Evolutionary conservation across 2,329 filamentous ascomycete genomes (phyloP), one percentile per base, ranked within the genome.

Genomic region (Beauveria varroae): DNA sequence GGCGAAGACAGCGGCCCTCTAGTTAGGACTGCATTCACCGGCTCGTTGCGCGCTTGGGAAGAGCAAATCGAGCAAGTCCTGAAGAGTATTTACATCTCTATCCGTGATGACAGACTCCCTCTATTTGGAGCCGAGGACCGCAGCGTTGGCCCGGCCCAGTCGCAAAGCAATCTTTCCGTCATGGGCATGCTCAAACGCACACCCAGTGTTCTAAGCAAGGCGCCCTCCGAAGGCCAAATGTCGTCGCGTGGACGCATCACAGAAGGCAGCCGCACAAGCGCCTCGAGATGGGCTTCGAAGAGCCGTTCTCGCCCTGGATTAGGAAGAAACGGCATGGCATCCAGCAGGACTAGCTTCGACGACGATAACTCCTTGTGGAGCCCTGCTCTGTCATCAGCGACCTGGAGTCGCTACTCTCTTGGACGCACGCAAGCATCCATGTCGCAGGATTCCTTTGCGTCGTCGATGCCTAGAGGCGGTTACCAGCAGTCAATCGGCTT

Each of bases 401-500:
- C 90, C 0, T 97, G 93, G 92, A 97, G 93, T 76, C 93, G 91
- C 68, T 90, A 95, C 70, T 98, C 93, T 0, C 81, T 96, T 63
- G 91, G 93, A 37, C 91, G 96, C 71, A 96, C 92, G 0, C 87
- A 96, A 64, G 92, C 91, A 0, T 93, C 92, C 3, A 90, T 95
- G 79, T 97, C 93, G 5, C 89, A 97, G 68, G 91, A 96, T 71
- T 96, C 93, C 1, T 87, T 98, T 67, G 88, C 87, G 22, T 92
- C 90, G 1, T 83, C 86, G 40, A 88, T 88, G 72, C 86, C 86
- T 5, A 84, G 87, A 52, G 86, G 86, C 47, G 92, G 96, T 68
- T 97, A 93, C 73, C 92, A 97, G 74, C 93, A 96, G 74, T 96
- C 92, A 0, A 96, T 99, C 70, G 95, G 95, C 0, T 99, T 99